phyloP scores from a whole-genome alignment of 306 rosid genomes.

The Cicer cuneatum region DNA sequence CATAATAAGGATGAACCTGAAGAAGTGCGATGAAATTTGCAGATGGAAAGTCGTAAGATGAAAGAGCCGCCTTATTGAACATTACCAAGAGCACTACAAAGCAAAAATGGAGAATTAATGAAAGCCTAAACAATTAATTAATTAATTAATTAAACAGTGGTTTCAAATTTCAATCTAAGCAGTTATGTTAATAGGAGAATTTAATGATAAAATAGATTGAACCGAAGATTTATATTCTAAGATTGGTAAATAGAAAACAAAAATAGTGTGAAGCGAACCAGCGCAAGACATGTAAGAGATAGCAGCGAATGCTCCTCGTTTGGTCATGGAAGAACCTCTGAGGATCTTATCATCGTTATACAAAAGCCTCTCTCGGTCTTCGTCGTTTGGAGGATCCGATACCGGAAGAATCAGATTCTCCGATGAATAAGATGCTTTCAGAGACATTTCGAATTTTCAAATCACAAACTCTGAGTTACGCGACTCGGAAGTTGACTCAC shows the following conservation, averaged over 20 bases:
- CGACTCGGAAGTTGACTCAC: conserved; percentile 37
- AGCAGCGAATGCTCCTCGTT: conserved; percentile 73
- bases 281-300: conserved; percentile 86
- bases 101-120: conserved; percentile 12
- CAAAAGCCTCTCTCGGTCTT: conserved; percentile 56
- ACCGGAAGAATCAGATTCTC: conserved; percentile 62
- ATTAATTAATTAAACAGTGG: not conserved
- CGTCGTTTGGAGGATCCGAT: conserved; percentile 69
- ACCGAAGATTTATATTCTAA: not conserved
- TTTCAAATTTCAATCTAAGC: not conserved
- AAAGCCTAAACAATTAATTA: conserved; percentile 3
- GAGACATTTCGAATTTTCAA: conserved; percentile 47
- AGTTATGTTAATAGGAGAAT: not conserved
- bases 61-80: conserved; percentile 88
- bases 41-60: conserved; percentile 71
- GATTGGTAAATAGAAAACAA: not conserved
- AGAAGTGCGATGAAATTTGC: conserved; percentile 81
- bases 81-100: conserved; percentile 74
- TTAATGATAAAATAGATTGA: not conserved
- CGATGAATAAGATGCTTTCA: conserved; percentile 54
- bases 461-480: not conserved
- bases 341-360: conserved; percentile 58
- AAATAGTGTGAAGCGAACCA: conserved; percentile 48
- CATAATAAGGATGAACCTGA: conserved; percentile 61
- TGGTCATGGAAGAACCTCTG: conserved; percentile 71